phyloP scores from a whole-genome alignment of 768 basidiomycete genomes.

The Rhodotorula graminis region DNA sequence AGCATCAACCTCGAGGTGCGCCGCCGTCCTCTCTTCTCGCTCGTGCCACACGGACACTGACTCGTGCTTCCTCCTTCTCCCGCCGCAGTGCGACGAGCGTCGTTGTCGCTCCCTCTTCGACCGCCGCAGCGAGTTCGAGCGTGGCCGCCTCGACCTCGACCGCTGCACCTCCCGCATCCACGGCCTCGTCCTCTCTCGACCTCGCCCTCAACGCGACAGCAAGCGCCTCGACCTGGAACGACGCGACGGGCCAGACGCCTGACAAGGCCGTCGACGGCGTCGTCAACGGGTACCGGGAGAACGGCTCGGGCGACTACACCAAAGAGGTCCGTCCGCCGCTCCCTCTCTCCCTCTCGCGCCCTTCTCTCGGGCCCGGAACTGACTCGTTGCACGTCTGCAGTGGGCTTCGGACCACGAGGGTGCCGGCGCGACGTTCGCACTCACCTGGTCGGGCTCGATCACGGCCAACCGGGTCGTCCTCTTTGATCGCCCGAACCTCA shows the following conservation, averaged over 20 bases:
- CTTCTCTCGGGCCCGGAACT: too few species aligned
- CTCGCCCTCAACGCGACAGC: not conserved
- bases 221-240: not conserved
- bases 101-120: not conserved
- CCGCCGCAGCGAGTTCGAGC: too few species aligned
- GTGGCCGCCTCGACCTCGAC: not conserved
- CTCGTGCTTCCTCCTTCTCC: too few species aligned
- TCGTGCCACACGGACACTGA: not conserved
- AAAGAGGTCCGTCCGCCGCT: slow-evolving; percentile 14
- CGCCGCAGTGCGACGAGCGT: not conserved
- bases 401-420: slow-evolving; percentile 29
- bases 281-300: slow-evolving; percentile 29
- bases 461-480: slow-evolving; percentile 11
- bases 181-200: not conserved
- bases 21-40: not conserved
- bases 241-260: not conserved
- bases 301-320: slow-evolving; percentile 15
- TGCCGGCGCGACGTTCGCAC: slow-evolving; percentile 2
- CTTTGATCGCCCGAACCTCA: slow-evolving; percentile 31
- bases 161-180: not conserved
- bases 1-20: not conserved
- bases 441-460: slow-evolving; percentile 5
- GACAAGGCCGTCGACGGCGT: slow-evolving; percentile 21
- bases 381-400: too few species aligned
- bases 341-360: too few species aligned